Conservation (phyloP, 805 yeast species). For the Ogataea glucozyma region DNA sequence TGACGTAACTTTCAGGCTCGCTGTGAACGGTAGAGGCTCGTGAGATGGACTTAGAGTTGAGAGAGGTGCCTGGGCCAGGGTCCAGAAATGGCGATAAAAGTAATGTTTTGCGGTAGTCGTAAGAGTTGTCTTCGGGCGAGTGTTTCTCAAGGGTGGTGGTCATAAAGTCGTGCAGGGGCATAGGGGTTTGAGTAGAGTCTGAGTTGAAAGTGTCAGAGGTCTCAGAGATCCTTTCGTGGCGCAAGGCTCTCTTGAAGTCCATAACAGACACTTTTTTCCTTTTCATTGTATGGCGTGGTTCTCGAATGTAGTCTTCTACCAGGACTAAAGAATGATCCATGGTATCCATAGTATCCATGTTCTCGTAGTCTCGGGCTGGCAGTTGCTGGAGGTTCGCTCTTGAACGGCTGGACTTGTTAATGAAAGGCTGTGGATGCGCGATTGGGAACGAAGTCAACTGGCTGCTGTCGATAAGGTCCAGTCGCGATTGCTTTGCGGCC, state of each 20-base stretch:
- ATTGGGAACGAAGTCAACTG: slow-evolving; percentile 52
- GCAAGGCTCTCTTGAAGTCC: slow-evolving; percentile 36
- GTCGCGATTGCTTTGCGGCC: slow-evolving; percentile 33
- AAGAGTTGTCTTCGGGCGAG: slow-evolving; percentile 1
- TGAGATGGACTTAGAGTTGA: slow-evolving; percentile 23
- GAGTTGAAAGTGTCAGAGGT: background rate
- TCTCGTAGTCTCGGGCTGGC: slow-evolving; percentile 2
- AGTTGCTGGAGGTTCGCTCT: no score
- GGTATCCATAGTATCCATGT: slow-evolving; percentile 4
- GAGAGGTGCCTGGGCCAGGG: slow-evolving; percentile 10
- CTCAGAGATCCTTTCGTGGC: slow-evolving; percentile 7
- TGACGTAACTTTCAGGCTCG: slow-evolving; percentile 25
- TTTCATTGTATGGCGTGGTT: slow-evolving; percentile 14
- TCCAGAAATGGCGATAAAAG: slow-evolving; percentile 10
- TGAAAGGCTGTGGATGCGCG: slow-evolving; percentile 44
- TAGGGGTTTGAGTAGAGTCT: background rate
- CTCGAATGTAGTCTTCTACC: slow-evolving; percentile 56
- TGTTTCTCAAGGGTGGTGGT: background rate
- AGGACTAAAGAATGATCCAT: slow-evolving; percentile 35
- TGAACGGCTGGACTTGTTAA: no score
- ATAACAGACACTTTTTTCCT: slow-evolving; percentile 35
- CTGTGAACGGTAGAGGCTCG: slow-evolving; percentile 18
- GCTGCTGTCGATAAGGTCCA: slow-evolving; percentile 50
- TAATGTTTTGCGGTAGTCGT: slow-evolving; percentile 12
- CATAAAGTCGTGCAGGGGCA: background rate